Conservation (phyloP, 495 filamentous ascomycete species). For the Neurospora hispaniola region DNA sequence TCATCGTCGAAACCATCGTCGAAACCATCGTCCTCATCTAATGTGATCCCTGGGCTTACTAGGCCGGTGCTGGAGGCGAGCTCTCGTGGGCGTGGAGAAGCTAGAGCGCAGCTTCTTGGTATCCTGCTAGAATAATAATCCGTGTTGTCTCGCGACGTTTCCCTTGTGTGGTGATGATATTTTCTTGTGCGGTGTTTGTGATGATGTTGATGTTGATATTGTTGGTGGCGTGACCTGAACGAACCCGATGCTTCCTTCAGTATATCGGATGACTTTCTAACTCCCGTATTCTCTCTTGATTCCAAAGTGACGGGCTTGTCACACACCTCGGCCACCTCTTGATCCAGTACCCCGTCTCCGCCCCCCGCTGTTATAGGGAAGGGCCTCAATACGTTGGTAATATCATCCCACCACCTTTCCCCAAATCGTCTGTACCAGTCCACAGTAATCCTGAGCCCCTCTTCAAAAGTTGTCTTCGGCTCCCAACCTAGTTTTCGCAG, state of each 20-base stretch:
- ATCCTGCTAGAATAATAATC: background rate
- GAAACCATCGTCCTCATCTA: background rate
- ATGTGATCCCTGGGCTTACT: background rate
- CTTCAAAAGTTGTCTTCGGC: slow-evolving; percentile 48
- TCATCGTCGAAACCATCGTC: background rate
- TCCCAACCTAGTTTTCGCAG: slow-evolving; percentile 55
- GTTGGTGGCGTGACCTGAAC: background rate
- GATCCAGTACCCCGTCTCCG: slow-evolving; percentile 36
- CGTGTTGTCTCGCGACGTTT: background rate
- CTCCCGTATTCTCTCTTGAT: background rate
- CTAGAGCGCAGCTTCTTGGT: background rate
- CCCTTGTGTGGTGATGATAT: background rate
- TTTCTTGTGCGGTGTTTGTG: background rate
- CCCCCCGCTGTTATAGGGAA: slow-evolving; percentile 45
- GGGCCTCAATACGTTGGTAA: slow-evolving; percentile 49
- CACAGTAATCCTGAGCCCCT: slow-evolving; percentile 54
- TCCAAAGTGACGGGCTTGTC: slow-evolving; percentile 30
- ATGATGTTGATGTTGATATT: background rate
- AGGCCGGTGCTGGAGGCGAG: background rate
- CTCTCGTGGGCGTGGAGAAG: background rate
- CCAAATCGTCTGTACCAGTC: slow-evolving; percentile 58
- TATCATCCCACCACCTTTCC: slow-evolving; percentile 63
- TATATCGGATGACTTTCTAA: background rate
- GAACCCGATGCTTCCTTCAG: slow-evolving; percentile 15
- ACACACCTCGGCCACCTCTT: slow-evolving; percentile 37